Conservation (phyloP, 768 basidiomycete species). For the Naganishia vishniacii region DNA sequence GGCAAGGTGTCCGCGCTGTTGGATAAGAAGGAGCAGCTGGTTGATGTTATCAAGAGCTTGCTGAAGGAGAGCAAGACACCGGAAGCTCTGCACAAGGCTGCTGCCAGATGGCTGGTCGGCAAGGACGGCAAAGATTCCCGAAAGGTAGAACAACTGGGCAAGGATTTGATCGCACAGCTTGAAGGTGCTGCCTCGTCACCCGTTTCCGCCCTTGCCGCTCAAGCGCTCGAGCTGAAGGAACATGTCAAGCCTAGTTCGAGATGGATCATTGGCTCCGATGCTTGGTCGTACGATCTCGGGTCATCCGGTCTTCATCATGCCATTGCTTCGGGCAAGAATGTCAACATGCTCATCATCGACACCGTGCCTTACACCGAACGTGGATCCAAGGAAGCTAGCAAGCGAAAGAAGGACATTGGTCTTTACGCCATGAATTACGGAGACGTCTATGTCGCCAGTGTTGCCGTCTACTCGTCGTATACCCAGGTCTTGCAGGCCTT, state of each 20-base stretch:
- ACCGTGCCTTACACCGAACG: constrained; percentile 80
- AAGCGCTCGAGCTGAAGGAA: constrained; percentile 58
- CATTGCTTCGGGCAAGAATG: constrained; percentile 79
- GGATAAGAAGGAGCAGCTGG: constrained; percentile 66
- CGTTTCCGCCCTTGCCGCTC: constrained; percentile 52
- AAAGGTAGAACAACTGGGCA: constrained; percentile 60
- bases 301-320: constrained; percentile 91
- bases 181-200: constrained; percentile 33
- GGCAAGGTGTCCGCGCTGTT: constrained; percentile 80
- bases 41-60: constrained; percentile 61
- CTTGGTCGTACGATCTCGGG: constrained; percentile 96
- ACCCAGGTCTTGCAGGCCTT: constrained; percentile 86
- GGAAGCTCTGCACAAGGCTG: constrained; percentile 61
- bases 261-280: constrained; percentile 98
- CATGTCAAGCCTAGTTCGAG: constrained; percentile 67
- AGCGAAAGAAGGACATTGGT: constrained; percentile 91
- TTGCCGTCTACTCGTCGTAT: constrained; percentile 94
- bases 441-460: constrained; percentile 88
- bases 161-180: constrained; percentile 46
- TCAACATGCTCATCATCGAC: constrained; percentile 94
- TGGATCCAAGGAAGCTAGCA: constrained; percentile 61
- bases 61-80: constrained; percentile 54
- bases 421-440: constrained; percentile 98
- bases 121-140: constrained; percentile 59
- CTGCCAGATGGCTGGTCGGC: constrained; percentile 68